Conservation (phyloP, 768 basidiomycete genomes). For the Tephrocybe sp. region DNA sequence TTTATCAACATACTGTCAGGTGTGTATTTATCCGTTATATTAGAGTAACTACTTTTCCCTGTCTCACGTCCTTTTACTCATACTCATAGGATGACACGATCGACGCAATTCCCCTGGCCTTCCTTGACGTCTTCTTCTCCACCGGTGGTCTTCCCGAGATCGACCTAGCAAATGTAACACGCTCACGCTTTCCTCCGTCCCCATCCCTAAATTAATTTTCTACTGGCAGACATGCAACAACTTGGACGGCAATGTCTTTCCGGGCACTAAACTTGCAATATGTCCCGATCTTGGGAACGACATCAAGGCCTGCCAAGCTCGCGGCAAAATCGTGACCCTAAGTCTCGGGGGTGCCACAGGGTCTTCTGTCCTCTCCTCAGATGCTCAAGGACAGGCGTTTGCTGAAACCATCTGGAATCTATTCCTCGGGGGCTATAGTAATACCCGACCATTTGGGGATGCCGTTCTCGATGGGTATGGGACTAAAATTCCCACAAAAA, state of each 20-base stretch:
- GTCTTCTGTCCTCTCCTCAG: slow-evolving; percentile 53
- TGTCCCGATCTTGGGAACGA: slow-evolving; percentile 56
- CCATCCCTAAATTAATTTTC: not conserved
- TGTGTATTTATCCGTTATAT: slow-evolving; percentile 18
- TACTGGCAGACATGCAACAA: slow-evolving; percentile 55
- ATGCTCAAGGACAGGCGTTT: slow-evolving; percentile 53
- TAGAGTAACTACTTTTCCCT: not conserved
- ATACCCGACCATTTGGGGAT: slow-evolving; percentile 65
- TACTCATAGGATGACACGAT: slow-evolving; percentile 55
- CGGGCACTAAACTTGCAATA: slow-evolving; percentile 58
- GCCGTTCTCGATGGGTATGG: slow-evolving; percentile 71
- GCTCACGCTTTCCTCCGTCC: slow-evolving; percentile 17
- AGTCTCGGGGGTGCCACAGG: slow-evolving; percentile 64
- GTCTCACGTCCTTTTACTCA: no score
- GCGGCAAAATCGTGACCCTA: slow-evolving; percentile 56
- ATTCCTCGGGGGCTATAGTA: slow-evolving; percentile 58
- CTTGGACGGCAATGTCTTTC: slow-evolving; percentile 49
- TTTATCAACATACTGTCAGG: slow-evolving; percentile 62
- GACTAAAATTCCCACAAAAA: not conserved
- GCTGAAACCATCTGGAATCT: slow-evolving; percentile 70
- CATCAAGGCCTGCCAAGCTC: slow-evolving; percentile 62
- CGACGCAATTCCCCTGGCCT: slow-evolving; percentile 65
- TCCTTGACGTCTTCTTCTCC: slow-evolving; percentile 62
- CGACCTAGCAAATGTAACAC: slow-evolving; percentile 60
- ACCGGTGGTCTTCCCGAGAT: slow-evolving; percentile 61